These are phyloP conservation scores for Colletotrichum tamarilloi DNA, from an alignment of 2,329 filamentous ascomycete species.

Conservation along the genomic window DNA sequence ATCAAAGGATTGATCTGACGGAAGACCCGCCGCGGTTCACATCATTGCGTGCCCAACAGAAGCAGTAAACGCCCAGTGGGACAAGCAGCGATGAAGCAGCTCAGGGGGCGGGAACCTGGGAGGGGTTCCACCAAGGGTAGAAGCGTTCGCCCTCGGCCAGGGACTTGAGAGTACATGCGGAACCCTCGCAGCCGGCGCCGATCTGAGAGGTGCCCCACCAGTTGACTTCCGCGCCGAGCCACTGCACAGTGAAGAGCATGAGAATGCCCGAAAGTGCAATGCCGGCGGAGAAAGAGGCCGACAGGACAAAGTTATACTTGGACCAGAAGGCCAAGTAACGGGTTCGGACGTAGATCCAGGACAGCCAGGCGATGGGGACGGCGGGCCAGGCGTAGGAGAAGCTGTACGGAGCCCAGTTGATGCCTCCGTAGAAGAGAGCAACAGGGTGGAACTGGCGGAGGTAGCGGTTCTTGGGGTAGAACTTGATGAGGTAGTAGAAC, in stretches of 20 bases:
- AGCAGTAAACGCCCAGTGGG: constrained; percentile 19
- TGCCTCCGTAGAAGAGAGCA: constrained; percentile 58
- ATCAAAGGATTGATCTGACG: not conserved
- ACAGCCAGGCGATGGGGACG: constrained; percentile 37
- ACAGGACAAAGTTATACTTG: constrained; percentile 52
- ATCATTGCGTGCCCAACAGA: constrained; percentile 22
- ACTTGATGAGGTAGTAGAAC: constrained; percentile 55
- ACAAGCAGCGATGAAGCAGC: constrained; percentile 11
- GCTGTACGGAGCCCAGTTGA: constrained; percentile 59
- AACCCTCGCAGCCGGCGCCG: constrained; percentile 39
- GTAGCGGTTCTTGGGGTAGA: constrained; percentile 46
- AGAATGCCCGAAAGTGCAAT: constrained; percentile 47
- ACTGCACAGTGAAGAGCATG: constrained; percentile 45
- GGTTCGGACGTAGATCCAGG: constrained; percentile 46
- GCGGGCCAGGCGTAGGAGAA: constrained; percentile 38
- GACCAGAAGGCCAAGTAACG: constrained; percentile 50
- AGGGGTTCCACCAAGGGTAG: constrained; percentile 46
- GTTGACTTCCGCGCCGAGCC: constrained; percentile 38
- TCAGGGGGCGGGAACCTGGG: constrained; percentile 29
- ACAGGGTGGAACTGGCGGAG: constrained; percentile 60
- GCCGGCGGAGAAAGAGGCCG: constrained; percentile 45
- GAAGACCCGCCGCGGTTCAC: not conserved
- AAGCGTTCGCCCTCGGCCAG: constrained; percentile 49
- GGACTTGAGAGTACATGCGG: constrained; percentile 37
- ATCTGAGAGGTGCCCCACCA: constrained; percentile 45